phyloP scores from a whole-genome alignment of 306 rosid species.

The Cicer chorassanicum region DNA sequence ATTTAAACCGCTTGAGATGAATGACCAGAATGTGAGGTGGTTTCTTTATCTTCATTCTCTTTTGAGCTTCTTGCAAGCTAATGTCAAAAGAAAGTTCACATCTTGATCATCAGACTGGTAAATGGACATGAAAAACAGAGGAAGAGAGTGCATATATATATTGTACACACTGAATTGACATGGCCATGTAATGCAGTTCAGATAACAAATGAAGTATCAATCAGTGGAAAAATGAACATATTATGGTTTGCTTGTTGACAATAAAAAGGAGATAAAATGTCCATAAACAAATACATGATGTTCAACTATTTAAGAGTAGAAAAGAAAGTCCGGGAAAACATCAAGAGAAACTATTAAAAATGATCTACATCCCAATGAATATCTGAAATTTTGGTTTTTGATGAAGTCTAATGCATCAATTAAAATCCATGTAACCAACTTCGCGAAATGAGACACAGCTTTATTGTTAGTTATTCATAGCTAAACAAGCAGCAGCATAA shows the following conservation, averaged over 20 bases:
- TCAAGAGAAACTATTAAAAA: constrained; percentile 13
- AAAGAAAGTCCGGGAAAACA: not conserved
- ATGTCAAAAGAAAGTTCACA: constrained; percentile 44
- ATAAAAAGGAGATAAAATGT: constrained; percentile 10
- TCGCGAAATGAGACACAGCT: not conserved
- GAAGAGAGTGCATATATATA: not conserved
- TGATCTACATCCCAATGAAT: constrained; percentile 2
- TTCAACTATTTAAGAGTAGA: constrained; percentile 23
- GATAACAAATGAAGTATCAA: constrained; percentile 24
- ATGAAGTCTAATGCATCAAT: not conserved
- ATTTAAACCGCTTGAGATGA: constrained; percentile 97
- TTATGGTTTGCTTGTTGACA: constrained; percentile 12
- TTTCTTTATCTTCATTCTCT: constrained; percentile 99
- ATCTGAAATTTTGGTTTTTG: constrained; percentile 21
- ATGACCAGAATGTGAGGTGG: constrained; percentile 94
- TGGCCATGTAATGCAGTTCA: constrained; percentile 6
- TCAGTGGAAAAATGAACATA: constrained; percentile 20
- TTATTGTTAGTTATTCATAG: not conserved
- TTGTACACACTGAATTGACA: constrained; percentile 13
- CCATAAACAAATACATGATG: constrained; percentile 7
- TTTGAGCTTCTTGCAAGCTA: constrained; percentile 99
- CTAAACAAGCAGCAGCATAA: constrained; percentile 14
- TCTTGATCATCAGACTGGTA: constrained; percentile 28
- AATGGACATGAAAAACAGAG: constrained; percentile 31
- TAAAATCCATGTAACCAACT: constrained; percentile 15